A percentile compares a stretch with the other conserved stretches of the same genome.
These are phyloP conservation scores for Lachancea meyersii DNA, from an alignment of 805 yeast species.

Conservation along the genomic window DNA sequence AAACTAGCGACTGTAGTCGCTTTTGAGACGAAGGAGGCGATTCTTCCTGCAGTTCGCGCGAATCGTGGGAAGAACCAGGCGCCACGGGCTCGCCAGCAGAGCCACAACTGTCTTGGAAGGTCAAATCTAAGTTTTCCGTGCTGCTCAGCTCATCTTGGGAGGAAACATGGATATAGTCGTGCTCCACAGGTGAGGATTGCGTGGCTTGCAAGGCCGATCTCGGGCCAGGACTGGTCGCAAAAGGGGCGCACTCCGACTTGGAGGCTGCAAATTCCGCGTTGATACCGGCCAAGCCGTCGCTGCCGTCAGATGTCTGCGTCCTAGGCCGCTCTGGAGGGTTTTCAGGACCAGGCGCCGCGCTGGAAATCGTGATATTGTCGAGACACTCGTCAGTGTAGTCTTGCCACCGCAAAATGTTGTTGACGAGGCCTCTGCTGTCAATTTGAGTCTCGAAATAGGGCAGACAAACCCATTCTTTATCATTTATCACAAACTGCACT, in stretches of 20 bases:
- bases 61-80: neutral
- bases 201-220: neutral
- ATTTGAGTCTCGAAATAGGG: slow-evolving; percentile 20
- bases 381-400: slow-evolving; percentile 15
- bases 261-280: neutral
- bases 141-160: slow-evolving; percentile 29
- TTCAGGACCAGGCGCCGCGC: neutral
- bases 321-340: neutral
- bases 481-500: slow-evolving; percentile 22
- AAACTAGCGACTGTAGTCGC: slow-evolving; percentile 11
- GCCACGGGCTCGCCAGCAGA: neutral
- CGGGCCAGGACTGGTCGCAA: neutral
- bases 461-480: slow-evolving; percentile 23
- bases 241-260: no score
- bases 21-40: slow-evolving; percentile 2
- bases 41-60: neutral
- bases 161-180: slow-evolving; percentile 26
- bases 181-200: slow-evolving; percentile 2
- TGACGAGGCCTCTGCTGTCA: slow-evolving; percentile 22
- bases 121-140: slow-evolving; percentile 22
- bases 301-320: no score
- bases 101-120: slow-evolving; percentile 1
- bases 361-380: slow-evolving; percentile 19
- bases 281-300: neutral
- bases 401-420: slow-evolving; percentile 19